Base-by-base conservation (phyloP, 805 yeast species). In the Ogataea nonfermentans region DNA sequence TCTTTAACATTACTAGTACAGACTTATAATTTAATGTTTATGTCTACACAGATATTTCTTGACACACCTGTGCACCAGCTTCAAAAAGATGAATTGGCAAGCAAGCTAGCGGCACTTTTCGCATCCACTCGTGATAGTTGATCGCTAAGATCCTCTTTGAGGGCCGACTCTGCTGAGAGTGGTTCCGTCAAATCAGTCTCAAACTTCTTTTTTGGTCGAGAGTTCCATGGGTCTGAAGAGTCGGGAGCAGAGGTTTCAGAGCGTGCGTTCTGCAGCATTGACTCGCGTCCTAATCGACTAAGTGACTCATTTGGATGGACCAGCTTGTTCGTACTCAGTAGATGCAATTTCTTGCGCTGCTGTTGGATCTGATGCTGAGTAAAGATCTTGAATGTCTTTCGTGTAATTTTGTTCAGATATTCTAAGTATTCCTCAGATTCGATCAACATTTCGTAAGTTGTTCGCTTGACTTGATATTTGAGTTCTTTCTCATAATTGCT, bases 401-500 rank as follows among this genome's bases (percentile, higher is more conserved):
- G 71, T 26, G 88, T 54, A 14, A 55, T 43, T 3, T 54, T 42
- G 40, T 84, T 84, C n/a, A 84, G 67, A 53, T 76, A 74, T 10
- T 64, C 61, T 22, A 83, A 52, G 51, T 87, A 78, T 35, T 78
- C 78, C 26, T 72, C 63, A 41, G 80, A 73, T 59, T 90, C 97
- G 25, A 78, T 70, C 24, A 85, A 60, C 87, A 93, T 84, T 57
- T 89, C 95, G 24, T 82, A 82, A 2, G 95, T 84, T 12, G 91
- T 82, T 47, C 95, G 71, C 45, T 84, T 79, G 27, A 90, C 82
- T 51, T 85, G 93, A 42, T 75, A 66, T n/a, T 82, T 78, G 40
- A 90, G 70, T 24, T 79, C 81, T 46, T 84, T 84, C 59, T 91
- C 96, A 12, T 76, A 70, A 41, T 76, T 77, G 9, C 85, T 78